phyloP scores from a whole-genome alignment of 139 green algal species.

The Zygnema cylindricum region DNA sequence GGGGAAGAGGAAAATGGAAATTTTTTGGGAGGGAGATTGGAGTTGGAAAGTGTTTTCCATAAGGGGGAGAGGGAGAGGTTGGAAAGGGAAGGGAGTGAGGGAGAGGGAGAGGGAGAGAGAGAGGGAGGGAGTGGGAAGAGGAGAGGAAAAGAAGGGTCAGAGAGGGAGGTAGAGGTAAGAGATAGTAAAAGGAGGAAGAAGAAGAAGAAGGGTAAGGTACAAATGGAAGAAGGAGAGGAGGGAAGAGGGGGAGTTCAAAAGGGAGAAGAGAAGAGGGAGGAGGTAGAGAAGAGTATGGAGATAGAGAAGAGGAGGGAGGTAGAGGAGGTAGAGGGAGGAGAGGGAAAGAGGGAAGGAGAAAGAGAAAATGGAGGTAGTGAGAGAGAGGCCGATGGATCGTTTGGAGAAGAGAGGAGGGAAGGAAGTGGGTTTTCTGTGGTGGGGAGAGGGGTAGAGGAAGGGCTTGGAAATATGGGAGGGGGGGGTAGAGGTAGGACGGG shows the following conservation, averaged over 20 bases:
- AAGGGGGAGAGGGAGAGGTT: neutral
- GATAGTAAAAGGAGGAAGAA: neutral
- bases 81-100: neutral
- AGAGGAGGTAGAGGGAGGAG: neutral
- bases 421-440: neutral
- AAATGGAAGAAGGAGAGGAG: neutral
- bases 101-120: neutral
- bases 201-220: neutral
- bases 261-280: neutral
- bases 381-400: neutral
- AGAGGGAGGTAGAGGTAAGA: neutral
- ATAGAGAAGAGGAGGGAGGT: neutral
- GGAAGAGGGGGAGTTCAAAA: neutral
- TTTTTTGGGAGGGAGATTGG: too few relatives aligned
- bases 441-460: neutral
- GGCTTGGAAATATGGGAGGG: neutral
- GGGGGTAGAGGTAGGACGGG: neutral
- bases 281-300: too few relatives aligned
- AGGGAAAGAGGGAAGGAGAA: neutral
- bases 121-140: neutral
- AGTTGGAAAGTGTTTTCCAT: too few relatives aligned
- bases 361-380: neutral
- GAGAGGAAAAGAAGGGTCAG: neutral
- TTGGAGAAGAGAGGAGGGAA: neutral
- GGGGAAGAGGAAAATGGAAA: too few relatives aligned